phyloP scores from a whole-genome alignment of 106 monocot genomes.

The Acanthochlamys bracteata region DNA sequence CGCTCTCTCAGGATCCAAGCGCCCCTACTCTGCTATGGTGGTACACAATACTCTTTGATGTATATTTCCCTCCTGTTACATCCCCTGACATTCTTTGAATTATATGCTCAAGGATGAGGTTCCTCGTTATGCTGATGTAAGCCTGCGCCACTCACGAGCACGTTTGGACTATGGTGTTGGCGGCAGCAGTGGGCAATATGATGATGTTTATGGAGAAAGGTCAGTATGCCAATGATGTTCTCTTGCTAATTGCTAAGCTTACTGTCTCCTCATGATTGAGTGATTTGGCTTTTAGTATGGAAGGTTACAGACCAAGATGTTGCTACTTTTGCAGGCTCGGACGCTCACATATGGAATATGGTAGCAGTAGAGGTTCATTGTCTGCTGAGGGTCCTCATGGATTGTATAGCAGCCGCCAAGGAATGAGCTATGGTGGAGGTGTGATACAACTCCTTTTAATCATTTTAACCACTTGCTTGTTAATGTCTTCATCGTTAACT shows the following conservation, averaged over 20 bases:
- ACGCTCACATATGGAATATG: constrained; percentile 65
- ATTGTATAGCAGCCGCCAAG: constrained; percentile 57
- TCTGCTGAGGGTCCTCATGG: constrained; percentile 48
- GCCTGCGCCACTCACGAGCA: constrained; percentile 51
- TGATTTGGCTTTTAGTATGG: not conserved
- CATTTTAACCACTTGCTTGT: too few species aligned
- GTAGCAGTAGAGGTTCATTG: constrained; percentile 38
- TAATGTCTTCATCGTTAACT: not conserved
- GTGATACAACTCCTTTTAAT: not conserved
- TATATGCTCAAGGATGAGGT: constrained; percentile 42
- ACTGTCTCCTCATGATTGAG: not conserved
- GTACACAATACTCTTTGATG: not conserved
- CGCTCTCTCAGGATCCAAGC: constrained; percentile 69
- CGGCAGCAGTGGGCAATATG: constrained; percentile 44
- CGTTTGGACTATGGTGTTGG: constrained; percentile 66
- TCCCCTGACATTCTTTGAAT: not conserved
- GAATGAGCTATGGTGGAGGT: constrained; percentile 52
- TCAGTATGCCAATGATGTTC: constrained; percentile 1
- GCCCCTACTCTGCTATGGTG: constrained; percentile 67
- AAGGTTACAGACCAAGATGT: not conserved
- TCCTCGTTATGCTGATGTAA: constrained; percentile 59
- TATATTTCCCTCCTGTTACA: not conserved
- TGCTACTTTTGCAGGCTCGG: constrained; percentile 31
- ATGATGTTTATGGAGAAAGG: constrained; percentile 69
- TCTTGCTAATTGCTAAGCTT: not conserved